A percentile compares a stretch with the other conserved stretches of the same genome.
These are phyloP conservation scores for Sporothrix luriei DNA, from an alignment of 2,329 filamentous ascomycete genomes.

Conservation along the genomic window DNA sequence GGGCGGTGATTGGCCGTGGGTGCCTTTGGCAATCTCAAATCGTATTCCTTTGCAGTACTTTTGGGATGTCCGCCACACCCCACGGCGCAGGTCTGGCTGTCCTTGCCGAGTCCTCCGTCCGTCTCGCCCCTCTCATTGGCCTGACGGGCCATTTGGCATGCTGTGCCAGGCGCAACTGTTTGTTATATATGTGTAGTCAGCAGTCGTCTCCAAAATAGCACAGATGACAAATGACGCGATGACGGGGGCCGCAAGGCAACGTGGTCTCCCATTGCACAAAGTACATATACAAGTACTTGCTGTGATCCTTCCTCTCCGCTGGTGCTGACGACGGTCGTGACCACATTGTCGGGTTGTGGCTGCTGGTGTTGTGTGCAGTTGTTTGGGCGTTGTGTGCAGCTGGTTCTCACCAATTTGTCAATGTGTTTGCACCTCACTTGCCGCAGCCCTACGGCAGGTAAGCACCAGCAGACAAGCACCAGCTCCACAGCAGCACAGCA, in stretches of 20 bases:
- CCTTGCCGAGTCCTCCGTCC: background rate
- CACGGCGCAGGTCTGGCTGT: background rate
- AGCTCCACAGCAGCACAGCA: too few relatives aligned
- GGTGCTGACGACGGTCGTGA: background rate
- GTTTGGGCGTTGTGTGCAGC: background rate
- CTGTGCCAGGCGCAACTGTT: too few relatives aligned
- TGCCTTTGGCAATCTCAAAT: too few relatives aligned
- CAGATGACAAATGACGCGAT: slow-evolving; percentile 23
- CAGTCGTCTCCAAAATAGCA: slow-evolving; percentile 18
- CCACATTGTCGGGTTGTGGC: slow-evolving; percentile 3
- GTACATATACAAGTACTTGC: too few relatives aligned
- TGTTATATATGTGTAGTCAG: background rate
- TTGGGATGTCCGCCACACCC: slow-evolving; percentile 8
- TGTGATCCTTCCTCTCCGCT: background rate
- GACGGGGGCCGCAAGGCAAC: background rate
- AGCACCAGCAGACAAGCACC: too few relatives aligned
- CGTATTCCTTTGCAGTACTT: too few relatives aligned
- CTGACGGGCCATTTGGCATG: background rate
- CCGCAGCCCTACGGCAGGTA: too few relatives aligned
- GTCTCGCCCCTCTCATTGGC: background rate
- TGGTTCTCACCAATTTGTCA: background rate
- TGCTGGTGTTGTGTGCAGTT: background rate
- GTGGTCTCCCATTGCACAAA: background rate
- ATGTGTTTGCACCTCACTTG: too few relatives aligned
- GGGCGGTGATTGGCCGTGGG: too few relatives aligned